Percentiles rank a stretch among this genome's conserved stretches.
Evolutionary conservation across 2,329 filamentous ascomycete species (phyloP).

Genomic region (Fusarium lyarnte): DNA sequence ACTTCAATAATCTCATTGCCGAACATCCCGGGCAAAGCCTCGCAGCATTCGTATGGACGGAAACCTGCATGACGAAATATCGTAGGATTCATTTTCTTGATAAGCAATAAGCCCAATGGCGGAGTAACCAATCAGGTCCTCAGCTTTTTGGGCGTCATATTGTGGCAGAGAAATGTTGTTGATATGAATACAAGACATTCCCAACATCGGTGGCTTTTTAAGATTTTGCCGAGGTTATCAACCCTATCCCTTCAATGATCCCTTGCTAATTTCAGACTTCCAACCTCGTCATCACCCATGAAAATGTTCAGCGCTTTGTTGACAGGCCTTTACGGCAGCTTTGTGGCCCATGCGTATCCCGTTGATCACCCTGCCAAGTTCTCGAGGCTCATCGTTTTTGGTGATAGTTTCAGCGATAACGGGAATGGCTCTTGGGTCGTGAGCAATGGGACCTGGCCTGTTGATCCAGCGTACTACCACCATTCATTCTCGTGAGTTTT

Average conservation of each 20-base stretch:
- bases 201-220: neutral
- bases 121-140: neutral
- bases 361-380: neutral
- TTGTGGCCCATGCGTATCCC: neutral
- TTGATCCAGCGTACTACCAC: constrained; percentile 24
- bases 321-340: neutral
- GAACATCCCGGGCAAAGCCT: neutral
- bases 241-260: neutral
- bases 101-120: neutral
- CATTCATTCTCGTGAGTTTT: constrained; percentile 24
- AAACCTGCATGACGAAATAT: neutral
- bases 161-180: neutral
- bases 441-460: constrained; percentile 28
- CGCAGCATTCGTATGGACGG: neutral
- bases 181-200: constrained; percentile 13
- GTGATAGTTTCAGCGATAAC: constrained; percentile 33
- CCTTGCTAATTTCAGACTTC: too few relatives aligned
- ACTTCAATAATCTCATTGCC: neutral
- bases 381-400: constrained; percentile 22
- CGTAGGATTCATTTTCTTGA: neutral
- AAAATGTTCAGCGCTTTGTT: constrained; percentile 3
- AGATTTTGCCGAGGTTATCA: constrained; percentile 3
- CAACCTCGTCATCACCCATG: too few relatives aligned
- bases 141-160: neutral
- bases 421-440: constrained; percentile 30